Evolutionary conservation across 2,329 filamentous ascomycete genomes (phyloP), one percentile per base, ranked within the genome.

Genomic region (Lasiodiplodia theobromae): DNA sequence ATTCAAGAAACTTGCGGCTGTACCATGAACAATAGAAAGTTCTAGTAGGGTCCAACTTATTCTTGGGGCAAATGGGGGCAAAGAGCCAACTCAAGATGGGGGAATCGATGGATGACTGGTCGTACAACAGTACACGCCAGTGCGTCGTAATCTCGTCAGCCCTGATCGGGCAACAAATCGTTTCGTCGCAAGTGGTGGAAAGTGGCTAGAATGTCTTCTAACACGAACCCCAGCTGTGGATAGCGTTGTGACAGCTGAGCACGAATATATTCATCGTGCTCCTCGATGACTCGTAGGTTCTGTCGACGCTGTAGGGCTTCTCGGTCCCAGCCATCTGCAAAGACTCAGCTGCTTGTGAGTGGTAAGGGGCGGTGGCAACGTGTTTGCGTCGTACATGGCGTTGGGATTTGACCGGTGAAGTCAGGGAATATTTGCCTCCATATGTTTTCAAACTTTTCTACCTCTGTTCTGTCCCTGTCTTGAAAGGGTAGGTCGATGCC

Each of bases 31-130:
- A 18, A 44, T 16, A 18, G 38, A 18, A 14, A 3, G 14, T 2
- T 7, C 40, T 16, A n/a, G 40, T 18, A 44, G 40, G 16, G 4
- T 18, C 5, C 40, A 44, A 4, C 40, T 44, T 0, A 2, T 7
- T 1, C 7, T 44, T 18, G 40, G 7, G 40, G 2, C 40, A 44
- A 44, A 18, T 16, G 16, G 18, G 18, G 38, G 6, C 40, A 18
- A 0, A 7, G 18, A 44, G 7, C 40, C 16, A n/a, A 7, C 4
- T 7, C 16, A 8, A 14, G 2, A 1, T 0, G 0, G 6, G 16
- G 18, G 18, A n/a, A 44, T 2, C 2, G 8, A 44, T 18, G 1
- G 7, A n/a, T 16, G 1, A 18, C 16, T 2, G 14, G 40, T n/a
- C 6, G 18, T 8, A n/a, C 16, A 10, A 10, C 18, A 28, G 18